phyloP scores from a whole-genome alignment of 106 monocot species.

The Dendrobium officinale region DNA sequence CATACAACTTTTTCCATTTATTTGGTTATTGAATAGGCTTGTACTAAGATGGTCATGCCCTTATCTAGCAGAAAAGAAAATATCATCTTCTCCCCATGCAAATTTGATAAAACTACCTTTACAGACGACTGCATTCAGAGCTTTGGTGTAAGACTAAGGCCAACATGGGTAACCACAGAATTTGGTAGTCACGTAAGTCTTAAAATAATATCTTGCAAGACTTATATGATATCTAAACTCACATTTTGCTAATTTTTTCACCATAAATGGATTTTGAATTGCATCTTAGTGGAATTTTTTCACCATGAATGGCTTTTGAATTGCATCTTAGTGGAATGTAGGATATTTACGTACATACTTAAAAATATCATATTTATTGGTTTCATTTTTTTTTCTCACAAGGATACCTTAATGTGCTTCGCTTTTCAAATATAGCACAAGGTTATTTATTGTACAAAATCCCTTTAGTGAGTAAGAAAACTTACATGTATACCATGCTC shows the following conservation, averaged over 20 bases:
- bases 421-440: not conserved
- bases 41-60: conserved; percentile 91
- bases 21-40: conserved; percentile 37
- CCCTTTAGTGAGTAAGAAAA: too few relatives aligned
- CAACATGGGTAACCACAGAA: conserved; percentile 74
- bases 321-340: not conserved
- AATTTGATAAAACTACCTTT: conserved; percentile 51
- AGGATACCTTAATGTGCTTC: not conserved
- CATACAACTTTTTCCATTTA: not conserved
- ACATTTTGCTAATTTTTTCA: not conserved
- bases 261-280: not conserved
- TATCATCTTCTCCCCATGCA: conserved; percentile 74
- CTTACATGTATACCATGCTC: too few relatives aligned
- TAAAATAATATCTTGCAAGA: not conserved
- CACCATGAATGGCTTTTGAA: too few relatives aligned
- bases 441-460: too few relatives aligned
- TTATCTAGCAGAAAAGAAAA: conserved; percentile 48
- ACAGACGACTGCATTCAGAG: conserved; percentile 30
- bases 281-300: not conserved
- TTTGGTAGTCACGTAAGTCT: conserved; percentile 93
- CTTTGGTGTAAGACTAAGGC: conserved; percentile 67
- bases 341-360: not conserved
- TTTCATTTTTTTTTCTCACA: not conserved
- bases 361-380: not conserved
- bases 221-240: not conserved